Evolutionary conservation across 441 rosid genomes (phyloP), one percentile per base, ranked within the genome.

Genomic region (Macaranga tanarius): DNA sequence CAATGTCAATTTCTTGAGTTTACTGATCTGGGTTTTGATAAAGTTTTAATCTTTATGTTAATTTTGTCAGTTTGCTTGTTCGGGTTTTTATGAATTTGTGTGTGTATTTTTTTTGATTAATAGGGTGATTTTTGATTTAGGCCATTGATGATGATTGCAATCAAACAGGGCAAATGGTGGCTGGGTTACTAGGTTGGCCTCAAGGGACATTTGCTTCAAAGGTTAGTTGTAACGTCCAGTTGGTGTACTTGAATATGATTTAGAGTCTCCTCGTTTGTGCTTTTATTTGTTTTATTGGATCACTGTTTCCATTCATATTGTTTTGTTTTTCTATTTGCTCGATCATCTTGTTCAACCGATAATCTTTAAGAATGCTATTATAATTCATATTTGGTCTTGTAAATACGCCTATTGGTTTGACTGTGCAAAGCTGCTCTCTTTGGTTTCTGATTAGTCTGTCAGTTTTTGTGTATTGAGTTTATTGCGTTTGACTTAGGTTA

Each of bases 131-230:
- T 61, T 20, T 54, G 44, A 15, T 76, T 78, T 77, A 93, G 97
- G 97, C 97, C 25, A 90, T 94, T 79, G 99, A 94, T 80, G 94
- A 94, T 86, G 99, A 94, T 52, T 94, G 97, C 79, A 92, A 94
- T 84, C 99, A 94, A 84, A 94, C 99, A 31, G 99, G 97, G 75
- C 97, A 94, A 79, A 92, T 92, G 97, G 87, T 94, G 65, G 99
- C 99, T 6, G 99, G 95, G 60, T 83, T 94, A 78, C 92, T 92
- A 54, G 85, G 84, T 77, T 95, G 99, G 99, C 93, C 97, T 45
- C 99, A 95, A 74, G 97, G 92, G 67, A 92, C 97, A 23, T 95
- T 92, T 88, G 96, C 93, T 73, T 95, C 99, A 0, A 90, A 92
- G 97, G 99, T 92, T 71, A 73, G 84, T 80, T 47, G 62, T 66